Conservation (phyloP, 1,284 basidiomycete genomes). For the Cutaneotrichosporon spelunceum region DNA sequence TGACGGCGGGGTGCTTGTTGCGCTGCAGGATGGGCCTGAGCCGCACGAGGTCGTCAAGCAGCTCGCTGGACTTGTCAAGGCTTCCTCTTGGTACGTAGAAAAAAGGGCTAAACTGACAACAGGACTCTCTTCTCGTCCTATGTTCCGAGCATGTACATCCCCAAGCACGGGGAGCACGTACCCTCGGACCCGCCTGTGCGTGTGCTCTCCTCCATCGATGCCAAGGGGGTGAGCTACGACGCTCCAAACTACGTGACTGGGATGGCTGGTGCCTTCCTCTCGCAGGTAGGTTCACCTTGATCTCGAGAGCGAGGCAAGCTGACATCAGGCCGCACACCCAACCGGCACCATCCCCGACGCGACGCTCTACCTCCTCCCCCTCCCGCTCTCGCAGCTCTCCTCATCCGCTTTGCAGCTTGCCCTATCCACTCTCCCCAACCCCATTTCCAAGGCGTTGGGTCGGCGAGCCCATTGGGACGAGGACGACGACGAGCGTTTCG, state of each 20-base stretch:
- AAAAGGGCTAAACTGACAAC: slow-evolving; percentile 11
- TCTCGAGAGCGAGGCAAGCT: no score
- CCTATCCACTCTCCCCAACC: slow-evolving; percentile 10
- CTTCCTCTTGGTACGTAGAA: slow-evolving; percentile 15
- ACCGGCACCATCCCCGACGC: slow-evolving; percentile 17
- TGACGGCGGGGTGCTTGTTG: slow-evolving; percentile 20
- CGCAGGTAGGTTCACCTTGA: slow-evolving; percentile 26
- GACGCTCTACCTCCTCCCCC: slow-evolving; percentile 33
- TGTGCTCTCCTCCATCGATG: slow-evolving; percentile 15
- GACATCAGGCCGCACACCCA: slow-evolving; percentile 32
- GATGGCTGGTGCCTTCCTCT: slow-evolving; percentile 35
- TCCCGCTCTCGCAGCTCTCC: slow-evolving; percentile 34
- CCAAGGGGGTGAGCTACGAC: slow-evolving; percentile 23
- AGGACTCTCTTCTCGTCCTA: slow-evolving; percentile 44
- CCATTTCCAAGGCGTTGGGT: background rate
- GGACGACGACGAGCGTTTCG: slow-evolving; percentile 42
- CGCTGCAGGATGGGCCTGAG: slow-evolving; percentile 18
- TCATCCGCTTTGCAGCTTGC: slow-evolving; percentile 10
- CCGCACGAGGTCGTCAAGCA: slow-evolving; percentile 10
- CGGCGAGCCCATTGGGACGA: slow-evolving; percentile 31
- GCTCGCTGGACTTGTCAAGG: slow-evolving; percentile 4
- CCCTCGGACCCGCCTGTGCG: slow-evolving; percentile 32
- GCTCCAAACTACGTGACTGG: slow-evolving; percentile 45
- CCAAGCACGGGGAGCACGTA: slow-evolving; percentile 16
- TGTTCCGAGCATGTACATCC: slow-evolving; percentile 45